A percentile compares a stretch with the other conserved stretches of the same genome.
These are phyloP conservation scores for Powellomyces hirtus DNA, from an alignment of 192 early-diverging fungal species.

Conservation along the genomic window DNA sequence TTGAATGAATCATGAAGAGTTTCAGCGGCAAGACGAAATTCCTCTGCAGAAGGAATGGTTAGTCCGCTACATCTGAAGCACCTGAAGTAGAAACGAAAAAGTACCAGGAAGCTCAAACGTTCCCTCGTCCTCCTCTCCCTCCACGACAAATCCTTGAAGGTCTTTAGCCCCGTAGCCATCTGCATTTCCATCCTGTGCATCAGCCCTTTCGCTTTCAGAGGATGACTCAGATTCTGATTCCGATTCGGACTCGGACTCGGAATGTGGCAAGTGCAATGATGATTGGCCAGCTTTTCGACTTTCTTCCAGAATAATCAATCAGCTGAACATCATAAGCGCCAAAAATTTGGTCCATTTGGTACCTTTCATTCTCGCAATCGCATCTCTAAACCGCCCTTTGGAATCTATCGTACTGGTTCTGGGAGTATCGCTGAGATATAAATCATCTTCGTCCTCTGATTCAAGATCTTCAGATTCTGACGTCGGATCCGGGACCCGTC, in stretches of 20 bases:
- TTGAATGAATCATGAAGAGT: not conserved
- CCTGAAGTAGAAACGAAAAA: too few relatives aligned
- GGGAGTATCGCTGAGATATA: not conserved
- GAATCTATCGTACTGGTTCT: not conserved
- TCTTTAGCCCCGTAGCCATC: too few relatives aligned
- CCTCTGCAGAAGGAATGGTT: not conserved
- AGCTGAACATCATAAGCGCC: too few relatives aligned
- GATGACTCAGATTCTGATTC: not conserved
- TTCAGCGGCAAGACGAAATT: not conserved
- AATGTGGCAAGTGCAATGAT: not conserved
- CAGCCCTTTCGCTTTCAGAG: not conserved
- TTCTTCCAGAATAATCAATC: not conserved
- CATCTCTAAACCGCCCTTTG: not conserved
- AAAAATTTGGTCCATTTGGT: not conserved
- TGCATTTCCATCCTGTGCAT: too few relatives aligned
- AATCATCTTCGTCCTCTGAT: not conserved
- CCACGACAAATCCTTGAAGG: too few relatives aligned
- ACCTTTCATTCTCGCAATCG: not conserved
- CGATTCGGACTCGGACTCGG: not conserved
- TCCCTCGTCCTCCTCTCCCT: too few relatives aligned
- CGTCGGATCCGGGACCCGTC: too few relatives aligned
- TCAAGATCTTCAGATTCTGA: too few relatives aligned
- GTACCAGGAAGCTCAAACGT: too few relatives aligned
- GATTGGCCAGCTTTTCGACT: not conserved
- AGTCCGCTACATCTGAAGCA: too few relatives aligned